These are phyloP conservation scores for Rhynchosporium agropyri DNA, from an alignment of 2,329 filamentous ascomycete species.

Conservation along the genomic window DNA sequence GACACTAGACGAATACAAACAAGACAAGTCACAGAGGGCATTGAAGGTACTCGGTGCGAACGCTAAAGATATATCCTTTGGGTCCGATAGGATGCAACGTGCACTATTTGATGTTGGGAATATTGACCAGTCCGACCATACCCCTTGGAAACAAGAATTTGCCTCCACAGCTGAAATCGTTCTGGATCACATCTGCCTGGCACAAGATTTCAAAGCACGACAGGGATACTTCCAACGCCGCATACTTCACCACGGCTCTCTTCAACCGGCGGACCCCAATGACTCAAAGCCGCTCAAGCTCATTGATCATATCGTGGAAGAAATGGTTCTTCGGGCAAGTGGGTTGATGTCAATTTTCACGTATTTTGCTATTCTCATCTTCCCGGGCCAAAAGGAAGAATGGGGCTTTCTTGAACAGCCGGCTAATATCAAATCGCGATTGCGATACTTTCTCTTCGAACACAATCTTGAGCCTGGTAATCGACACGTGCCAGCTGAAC, in stretches of 20 bases:
- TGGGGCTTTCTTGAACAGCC: slow-evolving; percentile 38
- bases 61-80: slow-evolving; percentile 36
- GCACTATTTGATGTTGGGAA: slow-evolving; percentile 32
- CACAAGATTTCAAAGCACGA: slow-evolving; percentile 35
- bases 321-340: slow-evolving; percentile 30
- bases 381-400: slow-evolving; percentile 35
- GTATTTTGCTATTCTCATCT: slow-evolving; percentile 35
- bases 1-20: slow-evolving; percentile 26
- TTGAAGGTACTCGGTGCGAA: slow-evolving; percentile 11
- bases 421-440: slow-evolving; percentile 16
- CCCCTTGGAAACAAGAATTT: slow-evolving; percentile 28
- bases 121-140: slow-evolving; percentile 14
- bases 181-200: slow-evolving; percentile 36
- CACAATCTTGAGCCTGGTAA: slow-evolving; percentile 3
- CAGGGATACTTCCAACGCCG: slow-evolving; percentile 15
- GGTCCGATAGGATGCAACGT: slow-evolving; percentile 21
- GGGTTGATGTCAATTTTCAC: slow-evolving; percentile 31
- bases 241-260: slow-evolving; percentile 26
- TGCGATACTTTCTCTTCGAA: slow-evolving; percentile 38
- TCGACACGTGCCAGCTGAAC: not conserved
- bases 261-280: slow-evolving; percentile 19
- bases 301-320: slow-evolving; percentile 29
- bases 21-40: slow-evolving; percentile 19
- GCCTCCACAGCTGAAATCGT: slow-evolving; percentile 21
- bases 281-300: slow-evolving; percentile 20